These are phyloP conservation scores for Ophiostoma populinum DNA, from an alignment of 2,329 filamentous ascomycete species.

Conservation along the genomic window DNA sequence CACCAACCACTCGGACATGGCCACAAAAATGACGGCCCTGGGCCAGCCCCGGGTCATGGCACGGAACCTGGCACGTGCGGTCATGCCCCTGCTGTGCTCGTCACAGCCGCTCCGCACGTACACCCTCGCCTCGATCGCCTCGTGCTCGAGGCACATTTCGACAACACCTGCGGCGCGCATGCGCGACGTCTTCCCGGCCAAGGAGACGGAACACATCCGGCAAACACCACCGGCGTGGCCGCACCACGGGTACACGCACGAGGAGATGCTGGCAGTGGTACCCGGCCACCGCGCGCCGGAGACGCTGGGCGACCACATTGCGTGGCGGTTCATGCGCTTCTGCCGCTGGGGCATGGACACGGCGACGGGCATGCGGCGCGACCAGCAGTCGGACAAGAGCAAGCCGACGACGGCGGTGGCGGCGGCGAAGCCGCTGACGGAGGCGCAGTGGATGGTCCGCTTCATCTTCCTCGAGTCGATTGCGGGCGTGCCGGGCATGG, in stretches of 20 bases:
- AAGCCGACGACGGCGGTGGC: slow-evolving; percentile 36
- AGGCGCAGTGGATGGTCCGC: slow-evolving; percentile 73
- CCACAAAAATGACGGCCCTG: slow-evolving; percentile 2
- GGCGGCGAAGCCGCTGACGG: slow-evolving; percentile 49
- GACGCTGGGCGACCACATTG: slow-evolving; percentile 59
- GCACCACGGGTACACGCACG: slow-evolving; percentile 56
- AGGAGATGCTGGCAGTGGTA: slow-evolving; percentile 58
- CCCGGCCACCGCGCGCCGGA: slow-evolving; percentile 62
- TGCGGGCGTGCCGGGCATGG: slow-evolving; percentile 92
- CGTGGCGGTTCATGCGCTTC: slow-evolving; percentile 58
- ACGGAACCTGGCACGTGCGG: slow-evolving; percentile 3
- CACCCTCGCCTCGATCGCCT: slow-evolving; percentile 10
- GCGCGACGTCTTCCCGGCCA: slow-evolving; percentile 44
- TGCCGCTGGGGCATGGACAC: slow-evolving; percentile 68
- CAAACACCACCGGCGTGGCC: slow-evolving; percentile 50
- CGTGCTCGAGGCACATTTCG: no score
- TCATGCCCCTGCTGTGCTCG: slow-evolving; percentile 4
- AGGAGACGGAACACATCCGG: slow-evolving; percentile 43
- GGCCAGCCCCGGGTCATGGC: slow-evolving; percentile 5
- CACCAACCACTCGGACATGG: no score
- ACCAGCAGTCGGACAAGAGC: slow-evolving; percentile 47
- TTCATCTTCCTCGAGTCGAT: slow-evolving; percentile 92
- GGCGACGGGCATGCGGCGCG: slow-evolving; percentile 55
- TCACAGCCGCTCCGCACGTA: background rate
- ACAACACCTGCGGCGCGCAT: slow-evolving; percentile 28